Percentiles rank a stretch among this genome's conserved stretches.
phyloP scores from a whole-genome alignment of 2,329 filamentous ascomycete genomes.

The Drechslerella dactyloides region DNA sequence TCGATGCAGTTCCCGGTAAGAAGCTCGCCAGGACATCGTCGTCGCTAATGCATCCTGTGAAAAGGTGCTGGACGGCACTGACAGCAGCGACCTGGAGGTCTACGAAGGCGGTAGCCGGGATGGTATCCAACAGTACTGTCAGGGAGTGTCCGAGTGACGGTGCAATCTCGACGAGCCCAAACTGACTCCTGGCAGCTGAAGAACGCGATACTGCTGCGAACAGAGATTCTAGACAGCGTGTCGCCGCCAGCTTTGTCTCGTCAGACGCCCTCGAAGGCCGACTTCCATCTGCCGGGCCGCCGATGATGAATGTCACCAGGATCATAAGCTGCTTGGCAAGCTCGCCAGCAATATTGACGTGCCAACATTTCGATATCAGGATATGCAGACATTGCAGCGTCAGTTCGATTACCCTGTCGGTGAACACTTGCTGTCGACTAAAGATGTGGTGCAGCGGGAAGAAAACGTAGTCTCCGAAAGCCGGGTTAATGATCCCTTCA shows the following conservation, averaged over 20 bases:
- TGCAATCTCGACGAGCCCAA: slow-evolving; percentile 68
- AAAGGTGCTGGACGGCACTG: slow-evolving; percentile 68
- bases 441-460: slow-evolving; percentile 90
- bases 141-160: slow-evolving; percentile 83
- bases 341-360: slow-evolving; percentile 70
- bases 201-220: slow-evolving; percentile 65
- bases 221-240: slow-evolving; percentile 72
- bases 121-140: slow-evolving; percentile 76
- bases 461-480: slow-evolving; percentile 91
- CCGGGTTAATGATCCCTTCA: slow-evolving; percentile 70
- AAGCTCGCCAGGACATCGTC: slow-evolving; percentile 80
- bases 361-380: slow-evolving; percentile 81
- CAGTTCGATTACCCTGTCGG: slow-evolving; percentile 75
- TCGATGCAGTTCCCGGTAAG: slow-evolving; percentile 84
- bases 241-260: slow-evolving; percentile 75
- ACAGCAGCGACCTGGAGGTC: slow-evolving; percentile 76
- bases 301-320: slow-evolving; percentile 79
- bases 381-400: slow-evolving; percentile 76
- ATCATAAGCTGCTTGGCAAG: slow-evolving; percentile 85
- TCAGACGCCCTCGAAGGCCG: slow-evolving; percentile 61
- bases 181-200: slow-evolving; percentile 61
- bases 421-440: slow-evolving; percentile 73
- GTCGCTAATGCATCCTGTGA: slow-evolving; percentile 68
- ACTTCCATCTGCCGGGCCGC: slow-evolving; percentile 69
- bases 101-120: slow-evolving; percentile 68